Conservation (phyloP, 1,284 basidiomycete genomes). For the Sphaerobolus stellatus region DNA sequence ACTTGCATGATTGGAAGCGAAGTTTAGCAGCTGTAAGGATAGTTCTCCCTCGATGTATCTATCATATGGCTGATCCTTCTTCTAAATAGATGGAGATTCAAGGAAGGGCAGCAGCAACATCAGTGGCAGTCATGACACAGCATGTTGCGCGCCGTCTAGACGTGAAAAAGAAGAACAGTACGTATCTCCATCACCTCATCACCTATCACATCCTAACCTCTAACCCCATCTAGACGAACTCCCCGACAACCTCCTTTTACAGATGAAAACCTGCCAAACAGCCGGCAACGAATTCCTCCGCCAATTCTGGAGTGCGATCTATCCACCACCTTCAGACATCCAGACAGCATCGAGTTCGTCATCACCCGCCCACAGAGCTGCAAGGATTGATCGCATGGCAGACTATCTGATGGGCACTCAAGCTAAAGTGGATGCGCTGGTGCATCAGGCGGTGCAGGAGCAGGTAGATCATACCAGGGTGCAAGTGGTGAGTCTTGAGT, state of each 20-base stretch:
- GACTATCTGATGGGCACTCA: slow-evolving; percentile 75
- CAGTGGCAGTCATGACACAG: slow-evolving; percentile 72
- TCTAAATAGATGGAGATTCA: slow-evolving; percentile 59
- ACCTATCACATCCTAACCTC: neutral
- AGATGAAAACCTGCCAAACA: slow-evolving; percentile 87
- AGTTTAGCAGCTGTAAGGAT: slow-evolving; percentile 53
- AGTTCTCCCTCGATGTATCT: neutral
- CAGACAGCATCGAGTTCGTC: slow-evolving; percentile 48
- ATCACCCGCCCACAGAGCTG: slow-evolving; percentile 63
- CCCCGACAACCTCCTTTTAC: slow-evolving; percentile 72
- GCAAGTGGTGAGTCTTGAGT: slow-evolving; percentile 53
- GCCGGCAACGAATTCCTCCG: slow-evolving; percentile 94
- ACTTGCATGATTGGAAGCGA: slow-evolving; percentile 57
- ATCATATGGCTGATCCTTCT: neutral
- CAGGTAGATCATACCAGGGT: slow-evolving; percentile 66
- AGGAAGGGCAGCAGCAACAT: slow-evolving; percentile 61
- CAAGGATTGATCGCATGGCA: slow-evolving; percentile 84
- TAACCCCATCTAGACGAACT: slow-evolving; percentile 61
- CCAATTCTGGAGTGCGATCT: slow-evolving; percentile 91
- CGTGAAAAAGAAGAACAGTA: slow-evolving; percentile 62
- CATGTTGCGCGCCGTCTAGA: slow-evolving; percentile 70
- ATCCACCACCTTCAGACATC: slow-evolving; percentile 69
- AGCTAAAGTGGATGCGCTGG: slow-evolving; percentile 77
- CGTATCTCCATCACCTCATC: slow-evolving; percentile 21
- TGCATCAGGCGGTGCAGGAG: slow-evolving; percentile 59